Percentiles rank a stretch among this genome's conserved stretches.
These are phyloP conservation scores for Trichoderma cornu-damae DNA, from an alignment of 2,329 filamentous ascomycete genomes.

Conservation along the genomic window DNA sequence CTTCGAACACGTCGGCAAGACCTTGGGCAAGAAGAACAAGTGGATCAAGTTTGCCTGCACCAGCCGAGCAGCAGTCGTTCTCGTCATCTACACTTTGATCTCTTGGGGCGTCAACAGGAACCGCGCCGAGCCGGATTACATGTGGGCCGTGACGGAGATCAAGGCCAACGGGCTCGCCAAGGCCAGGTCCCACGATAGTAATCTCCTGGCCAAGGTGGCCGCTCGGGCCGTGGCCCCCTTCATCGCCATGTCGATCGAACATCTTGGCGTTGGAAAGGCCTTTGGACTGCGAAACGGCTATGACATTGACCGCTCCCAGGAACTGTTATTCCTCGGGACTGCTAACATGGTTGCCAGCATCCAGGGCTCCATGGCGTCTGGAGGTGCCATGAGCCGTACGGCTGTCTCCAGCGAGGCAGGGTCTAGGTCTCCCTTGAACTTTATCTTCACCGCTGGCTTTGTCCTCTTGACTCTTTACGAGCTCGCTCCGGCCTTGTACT, in stretches of 20 bases:
- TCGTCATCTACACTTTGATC: slow-evolving; percentile 58
- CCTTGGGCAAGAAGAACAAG: slow-evolving; percentile 54
- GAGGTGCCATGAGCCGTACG: slow-evolving; percentile 62
- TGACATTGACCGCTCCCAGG: slow-evolving; percentile 58
- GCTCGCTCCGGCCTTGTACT: slow-evolving; percentile 56
- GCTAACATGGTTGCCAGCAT: slow-evolving; percentile 61
- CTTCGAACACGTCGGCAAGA: slow-evolving; percentile 54
- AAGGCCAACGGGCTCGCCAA: slow-evolving; percentile 49
- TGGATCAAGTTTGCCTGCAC: slow-evolving; percentile 54
- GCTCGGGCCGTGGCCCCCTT: slow-evolving; percentile 55
- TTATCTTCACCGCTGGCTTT: slow-evolving; percentile 55
- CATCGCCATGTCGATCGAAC: slow-evolving; percentile 56
- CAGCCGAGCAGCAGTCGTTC: slow-evolving; percentile 55
- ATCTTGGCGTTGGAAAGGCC: slow-evolving; percentile 59
- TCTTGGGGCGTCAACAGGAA: slow-evolving; percentile 58
- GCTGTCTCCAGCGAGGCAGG: slow-evolving; percentile 62
- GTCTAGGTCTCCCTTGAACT: slow-evolving; percentile 57
- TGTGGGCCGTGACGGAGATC: slow-evolving; percentile 57
- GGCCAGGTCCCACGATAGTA: slow-evolving; percentile 43
- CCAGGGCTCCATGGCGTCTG: slow-evolving; percentile 59
- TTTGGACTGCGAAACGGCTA: slow-evolving; percentile 60
- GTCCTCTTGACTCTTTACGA: slow-evolving; percentile 59
- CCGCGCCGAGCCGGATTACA: slow-evolving; percentile 37
- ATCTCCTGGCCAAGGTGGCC: slow-evolving; percentile 50
- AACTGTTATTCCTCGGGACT: slow-evolving; percentile 58